These are phyloP conservation scores for Termitomyces sp. DNA, from an alignment of 768 basidiomycete species.

Conservation along the genomic window DNA sequence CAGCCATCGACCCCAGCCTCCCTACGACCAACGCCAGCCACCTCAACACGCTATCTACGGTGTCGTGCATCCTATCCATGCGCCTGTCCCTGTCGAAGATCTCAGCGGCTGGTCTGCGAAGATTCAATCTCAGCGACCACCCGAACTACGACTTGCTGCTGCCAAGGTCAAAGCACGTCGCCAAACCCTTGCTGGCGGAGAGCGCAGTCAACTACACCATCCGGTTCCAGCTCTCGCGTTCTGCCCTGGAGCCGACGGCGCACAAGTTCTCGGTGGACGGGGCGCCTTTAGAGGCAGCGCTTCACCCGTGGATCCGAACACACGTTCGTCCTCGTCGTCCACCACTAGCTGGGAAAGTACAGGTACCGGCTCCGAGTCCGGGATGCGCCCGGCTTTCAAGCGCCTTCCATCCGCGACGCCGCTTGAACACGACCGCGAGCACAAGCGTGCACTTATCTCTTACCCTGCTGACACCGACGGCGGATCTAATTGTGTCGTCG, in stretches of 20 bases:
- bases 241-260: neutral
- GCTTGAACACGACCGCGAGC: neutral
- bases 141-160: neutral
- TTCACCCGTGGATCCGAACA: neutral
- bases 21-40: neutral
- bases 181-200: neutral
- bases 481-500: neutral
- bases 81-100: neutral
- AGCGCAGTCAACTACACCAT: neutral
- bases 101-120: conserved; percentile 2
- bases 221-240: neutral
- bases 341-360: neutral
- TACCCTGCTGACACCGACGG: neutral
- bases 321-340: neutral
- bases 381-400: neutral
- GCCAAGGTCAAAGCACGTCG: neutral
- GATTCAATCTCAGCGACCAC: neutral
- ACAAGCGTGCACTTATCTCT: neutral
- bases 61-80: neutral
- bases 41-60: neutral
- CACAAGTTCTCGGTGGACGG: too few relatives aligned
- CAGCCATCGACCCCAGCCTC: neutral
- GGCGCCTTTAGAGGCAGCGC: too few relatives aligned
- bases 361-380: neutral
- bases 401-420: conserved; percentile 1